phyloP scores from a whole-genome alignment of 2,329 filamentous ascomycete genomes.

The Monilinia fructigena region DNA sequence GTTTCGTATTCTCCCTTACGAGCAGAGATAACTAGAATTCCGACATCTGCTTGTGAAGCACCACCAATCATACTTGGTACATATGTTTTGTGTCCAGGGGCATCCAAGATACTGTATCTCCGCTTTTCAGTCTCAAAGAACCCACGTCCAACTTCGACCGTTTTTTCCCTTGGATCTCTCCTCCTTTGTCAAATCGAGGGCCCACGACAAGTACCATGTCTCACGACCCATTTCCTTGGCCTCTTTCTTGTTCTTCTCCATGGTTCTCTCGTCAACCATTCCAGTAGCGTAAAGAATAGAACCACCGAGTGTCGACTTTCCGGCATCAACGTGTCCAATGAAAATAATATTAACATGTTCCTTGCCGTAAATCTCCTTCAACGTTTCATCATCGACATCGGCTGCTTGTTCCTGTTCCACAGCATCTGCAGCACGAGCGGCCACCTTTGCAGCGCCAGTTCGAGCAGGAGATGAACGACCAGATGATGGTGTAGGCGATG shows the following conservation, averaged over 20 bases:
- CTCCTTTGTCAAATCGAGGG: slow-evolving; percentile 93
- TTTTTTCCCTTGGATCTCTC: slow-evolving; percentile 97
- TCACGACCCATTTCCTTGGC: slow-evolving; percentile 95
- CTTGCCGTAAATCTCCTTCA: slow-evolving; percentile 96
- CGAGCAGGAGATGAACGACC: slow-evolving; percentile 79
- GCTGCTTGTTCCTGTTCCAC: slow-evolving; percentile 70
- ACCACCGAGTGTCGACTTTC: slow-evolving; percentile 94
- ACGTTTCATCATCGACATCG: slow-evolving; percentile 76
- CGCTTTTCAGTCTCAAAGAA: slow-evolving; percentile 98
- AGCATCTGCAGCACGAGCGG: slow-evolving; percentile 69
- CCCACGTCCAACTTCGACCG: slow-evolving; percentile 91
- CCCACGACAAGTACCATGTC: slow-evolving; percentile 99
- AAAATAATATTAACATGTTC: slow-evolving; percentile 94
- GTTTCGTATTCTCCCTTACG: slow-evolving; percentile 99
- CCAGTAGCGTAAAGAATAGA: slow-evolving; percentile 90
- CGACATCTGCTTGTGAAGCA: slow-evolving; percentile 88
- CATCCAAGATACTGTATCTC: slow-evolving; percentile 93
- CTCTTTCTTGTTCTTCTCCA: slow-evolving; percentile 97
- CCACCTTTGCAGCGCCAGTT: slow-evolving; percentile 51
- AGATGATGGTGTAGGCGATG: slow-evolving; percentile 78
- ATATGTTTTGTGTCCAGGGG: slow-evolving; percentile 96
- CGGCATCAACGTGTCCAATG: slow-evolving; percentile 96
- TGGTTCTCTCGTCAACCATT: slow-evolving; percentile 98
- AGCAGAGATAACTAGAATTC: slow-evolving; percentile 92
- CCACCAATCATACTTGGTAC: slow-evolving; percentile 98